These are phyloP conservation scores for Pythium oligandrum DNA, from an alignment of 352 stramenopile species.

Conservation along the genomic window DNA sequence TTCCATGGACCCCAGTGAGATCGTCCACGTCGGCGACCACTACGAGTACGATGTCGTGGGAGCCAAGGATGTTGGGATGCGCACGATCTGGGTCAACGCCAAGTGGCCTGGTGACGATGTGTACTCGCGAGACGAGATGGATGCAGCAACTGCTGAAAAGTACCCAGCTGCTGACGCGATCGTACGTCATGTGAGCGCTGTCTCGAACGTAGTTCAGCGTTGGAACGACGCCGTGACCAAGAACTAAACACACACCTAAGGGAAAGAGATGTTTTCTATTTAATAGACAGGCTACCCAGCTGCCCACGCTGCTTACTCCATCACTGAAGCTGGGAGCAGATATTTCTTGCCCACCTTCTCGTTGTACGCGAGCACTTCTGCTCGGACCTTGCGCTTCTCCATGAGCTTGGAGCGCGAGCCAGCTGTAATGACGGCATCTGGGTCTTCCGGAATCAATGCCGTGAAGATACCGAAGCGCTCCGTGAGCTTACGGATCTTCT, in stretches of 20 bases:
- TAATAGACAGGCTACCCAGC: not conserved
- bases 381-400: conserved; percentile 72
- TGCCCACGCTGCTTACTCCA: conserved; percentile 7
- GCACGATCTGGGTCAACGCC: conserved; percentile 64
- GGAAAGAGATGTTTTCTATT: not conserved
- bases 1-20: conserved; percentile 22
- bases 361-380: conserved; percentile 68
- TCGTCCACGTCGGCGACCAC: conserved; percentile 76
- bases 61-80: conserved; percentile 52
- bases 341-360: conserved; percentile 69
- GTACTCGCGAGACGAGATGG: conserved; percentile 24
- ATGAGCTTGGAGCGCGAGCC: conserved; percentile 66
- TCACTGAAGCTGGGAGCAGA: conserved; percentile 39
- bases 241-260: not conserved
- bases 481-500: conserved; percentile 59
- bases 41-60: conserved; percentile 67
- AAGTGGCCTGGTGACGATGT: conserved; percentile 35
- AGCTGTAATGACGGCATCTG: conserved; percentile 58
- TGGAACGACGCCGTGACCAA: conserved; percentile 28
- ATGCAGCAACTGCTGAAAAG: conserved; percentile 18
- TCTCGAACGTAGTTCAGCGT: conserved; percentile 33
- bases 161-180: conserved; percentile 55
- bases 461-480: conserved; percentile 70
- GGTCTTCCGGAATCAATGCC: conserved; percentile 73
- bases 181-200: conserved; percentile 39